Percentiles rank a stretch among this genome's conserved stretches.
phyloP scores from a whole-genome alignment of 1,139 yeast species.

The Zygosaccharomyces sapae region DNA sequence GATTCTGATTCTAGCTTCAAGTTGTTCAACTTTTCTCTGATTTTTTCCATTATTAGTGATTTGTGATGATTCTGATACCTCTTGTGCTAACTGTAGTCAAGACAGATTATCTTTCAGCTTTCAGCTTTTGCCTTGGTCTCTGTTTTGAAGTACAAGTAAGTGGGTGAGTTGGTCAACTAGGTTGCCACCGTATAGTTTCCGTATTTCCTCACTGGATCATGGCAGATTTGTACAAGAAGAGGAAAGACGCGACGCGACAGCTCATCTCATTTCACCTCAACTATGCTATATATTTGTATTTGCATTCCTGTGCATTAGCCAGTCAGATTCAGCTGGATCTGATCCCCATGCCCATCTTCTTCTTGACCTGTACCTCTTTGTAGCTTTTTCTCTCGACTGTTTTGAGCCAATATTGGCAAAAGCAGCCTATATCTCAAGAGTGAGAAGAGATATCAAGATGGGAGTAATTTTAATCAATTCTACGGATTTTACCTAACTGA shows the following conservation, averaged over 20 bases:
- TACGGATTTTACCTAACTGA: neutral
- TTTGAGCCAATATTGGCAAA: neutral
- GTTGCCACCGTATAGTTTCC: conserved; percentile 4
- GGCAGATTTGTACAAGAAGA: conserved; percentile 5
- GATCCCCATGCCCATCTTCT: no score
- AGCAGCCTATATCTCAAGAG: neutral
- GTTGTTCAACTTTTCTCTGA: conserved; percentile 64
- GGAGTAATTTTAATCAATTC: neutral
- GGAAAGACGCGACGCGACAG: conserved; percentile 8
- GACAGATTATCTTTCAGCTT: no score
- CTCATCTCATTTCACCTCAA: neutral
- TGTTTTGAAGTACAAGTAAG: neutral
- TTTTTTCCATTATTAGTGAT: conserved; percentile 30
- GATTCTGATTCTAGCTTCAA: conserved; percentile 92
- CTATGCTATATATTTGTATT: no score
- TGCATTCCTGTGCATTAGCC: neutral
- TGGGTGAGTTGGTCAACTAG: neutral
- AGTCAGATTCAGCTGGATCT: neutral
- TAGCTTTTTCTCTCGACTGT: neutral
- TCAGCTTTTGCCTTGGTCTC: no score
- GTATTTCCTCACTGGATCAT: conserved; percentile 5
- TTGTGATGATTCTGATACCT: no score
- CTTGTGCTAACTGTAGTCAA: no score
- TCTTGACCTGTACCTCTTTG: neutral
- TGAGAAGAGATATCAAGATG: neutral